phyloP scores from a whole-genome alignment of 345 rosid species.

The Rhodamnia argentea region DNA sequence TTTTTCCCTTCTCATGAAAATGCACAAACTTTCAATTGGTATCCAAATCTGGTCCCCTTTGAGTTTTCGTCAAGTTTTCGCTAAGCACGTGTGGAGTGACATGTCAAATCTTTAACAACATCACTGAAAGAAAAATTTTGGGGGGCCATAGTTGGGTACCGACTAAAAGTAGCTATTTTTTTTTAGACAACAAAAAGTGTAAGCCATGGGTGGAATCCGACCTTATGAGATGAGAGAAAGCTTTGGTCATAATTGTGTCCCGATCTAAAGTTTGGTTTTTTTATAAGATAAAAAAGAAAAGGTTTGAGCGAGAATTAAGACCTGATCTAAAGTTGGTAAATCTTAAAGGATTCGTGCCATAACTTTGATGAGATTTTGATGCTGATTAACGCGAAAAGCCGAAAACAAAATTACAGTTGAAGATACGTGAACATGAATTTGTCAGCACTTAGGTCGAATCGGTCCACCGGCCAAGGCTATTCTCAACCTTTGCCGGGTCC shows the following conservation, averaged over 20 bases:
- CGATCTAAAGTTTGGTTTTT: too few relatives aligned
- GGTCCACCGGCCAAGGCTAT: background rate
- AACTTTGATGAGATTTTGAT: background rate
- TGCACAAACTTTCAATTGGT: background rate
- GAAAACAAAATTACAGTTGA: background rate
- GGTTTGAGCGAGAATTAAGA: too few relatives aligned
- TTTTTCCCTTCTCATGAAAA: fast-evolving
- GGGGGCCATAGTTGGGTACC: fast-evolving
- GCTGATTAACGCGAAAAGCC: background rate
- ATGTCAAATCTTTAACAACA: fast-evolving
- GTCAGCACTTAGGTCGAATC: background rate
- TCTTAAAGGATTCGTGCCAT: too few relatives aligned
- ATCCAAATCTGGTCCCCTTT: fast-evolving
- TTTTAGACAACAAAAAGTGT: background rate
- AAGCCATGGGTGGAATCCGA: too few relatives aligned
- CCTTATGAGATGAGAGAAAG: too few relatives aligned
- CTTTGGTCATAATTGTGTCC: too few relatives aligned
- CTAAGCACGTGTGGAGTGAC: fast-evolving
- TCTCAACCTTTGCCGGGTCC: background rate
- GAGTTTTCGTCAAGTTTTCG: fast-evolving
- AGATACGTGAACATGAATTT: too few relatives aligned
- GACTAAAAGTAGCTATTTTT: background rate
- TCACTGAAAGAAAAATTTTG: background rate
- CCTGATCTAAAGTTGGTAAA: too few relatives aligned
- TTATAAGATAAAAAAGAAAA: too few relatives aligned